Conservation (phyloP, 495 filamentous ascomycete genomes). For the Platismatia glauca region DNA sequence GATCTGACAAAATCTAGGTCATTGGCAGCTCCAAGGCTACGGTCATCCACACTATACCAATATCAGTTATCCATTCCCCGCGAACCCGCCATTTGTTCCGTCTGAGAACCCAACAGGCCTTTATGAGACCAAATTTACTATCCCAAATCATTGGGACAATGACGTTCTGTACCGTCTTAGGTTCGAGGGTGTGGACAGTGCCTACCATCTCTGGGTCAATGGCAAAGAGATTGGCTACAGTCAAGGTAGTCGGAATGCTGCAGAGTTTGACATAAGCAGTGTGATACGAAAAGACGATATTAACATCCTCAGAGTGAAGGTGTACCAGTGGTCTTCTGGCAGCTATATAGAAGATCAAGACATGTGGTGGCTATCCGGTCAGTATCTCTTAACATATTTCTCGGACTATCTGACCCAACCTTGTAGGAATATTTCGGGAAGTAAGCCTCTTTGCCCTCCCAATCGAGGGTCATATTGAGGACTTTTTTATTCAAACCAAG, state of each 20-base stretch:
- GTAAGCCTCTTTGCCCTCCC: constrained; percentile 53
- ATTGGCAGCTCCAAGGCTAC: constrained; percentile 63
- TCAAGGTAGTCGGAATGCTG: constrained; percentile 54
- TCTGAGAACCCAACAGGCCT: constrained; percentile 53
- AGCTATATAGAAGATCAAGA: constrained; percentile 61
- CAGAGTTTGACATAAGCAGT: constrained; percentile 52
- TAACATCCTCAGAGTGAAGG: constrained; percentile 48
- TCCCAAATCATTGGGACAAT: constrained; percentile 33
- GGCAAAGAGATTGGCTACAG: constrained; percentile 51
- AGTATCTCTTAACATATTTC: constrained; percentile 27
- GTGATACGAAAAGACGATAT: constrained; percentile 29
- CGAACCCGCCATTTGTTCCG: constrained; percentile 49
- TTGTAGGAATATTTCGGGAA: constrained; percentile 56
- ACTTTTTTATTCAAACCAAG: constrained; percentile 46
- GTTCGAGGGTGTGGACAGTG: constrained; percentile 60
- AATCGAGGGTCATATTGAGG: constrained; percentile 42
- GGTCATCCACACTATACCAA: constrained; percentile 59
- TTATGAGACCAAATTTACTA: constrained; percentile 45
- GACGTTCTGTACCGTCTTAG: constrained; percentile 46
- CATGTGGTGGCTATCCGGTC: constrained; percentile 48
- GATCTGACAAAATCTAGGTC: constrained; percentile 29
- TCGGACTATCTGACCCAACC: constrained; percentile 34
- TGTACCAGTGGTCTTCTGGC: constrained; percentile 56
- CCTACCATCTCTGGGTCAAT: constrained; percentile 58
- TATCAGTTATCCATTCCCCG: constrained; percentile 52